Evolutionary conservation across 2,329 filamentous ascomycete genomes (phyloP), one percentile per base, ranked within the genome.

Genomic region (Exophiala xenobiotica): DNA sequence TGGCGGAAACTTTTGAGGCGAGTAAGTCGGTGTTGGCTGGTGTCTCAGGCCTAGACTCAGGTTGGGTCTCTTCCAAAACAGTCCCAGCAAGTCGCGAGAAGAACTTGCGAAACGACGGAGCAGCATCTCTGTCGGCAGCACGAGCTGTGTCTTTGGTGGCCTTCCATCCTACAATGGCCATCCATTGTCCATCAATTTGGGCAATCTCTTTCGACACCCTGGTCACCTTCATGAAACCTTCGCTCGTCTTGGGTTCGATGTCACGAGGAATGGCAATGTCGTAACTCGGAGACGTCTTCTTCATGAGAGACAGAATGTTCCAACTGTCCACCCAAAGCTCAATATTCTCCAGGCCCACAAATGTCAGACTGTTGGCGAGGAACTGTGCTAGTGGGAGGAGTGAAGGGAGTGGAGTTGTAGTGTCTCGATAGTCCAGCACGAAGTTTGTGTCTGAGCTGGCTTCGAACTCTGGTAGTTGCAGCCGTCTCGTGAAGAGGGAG

Each of bases 311-410:
- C 18, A 96, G 73, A 12, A 99, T 77, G 62, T 85, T 86, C 74
- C 87, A 91, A 63, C 93, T 86, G 65, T 99, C 92, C 46, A 99
- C 80, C 79, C 86, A 92, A 52, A 99, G 82, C 64, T 97, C 91
- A 54, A 99, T 88, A 49, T 80, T 81, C 64, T 96, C 81, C 19
- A 99, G 75, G 0, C 90, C 87, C 53, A 99, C 92, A 72, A 99
- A 99, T 0, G 93, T 97, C 68, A 99, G 75, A 73, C 92, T 96
- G 5, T 91, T 97, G 3, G 91, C 88, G 42, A 99, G 75, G 61
- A 99, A 99, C 69, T 96, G 91, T 64, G 88, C 86, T 47, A 99
- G 78, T 1, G 89, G 90, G 20, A 95, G 76, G 6, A 99, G 74
- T 54, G 90, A 89, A 2, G 95, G 93, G 42, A 97, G 73, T 1